Percentiles rank a stretch among this genome's conserved stretches.
Conservation (phyloP, 345 rosid genomes). For the Nasturtium officinale region DNA sequence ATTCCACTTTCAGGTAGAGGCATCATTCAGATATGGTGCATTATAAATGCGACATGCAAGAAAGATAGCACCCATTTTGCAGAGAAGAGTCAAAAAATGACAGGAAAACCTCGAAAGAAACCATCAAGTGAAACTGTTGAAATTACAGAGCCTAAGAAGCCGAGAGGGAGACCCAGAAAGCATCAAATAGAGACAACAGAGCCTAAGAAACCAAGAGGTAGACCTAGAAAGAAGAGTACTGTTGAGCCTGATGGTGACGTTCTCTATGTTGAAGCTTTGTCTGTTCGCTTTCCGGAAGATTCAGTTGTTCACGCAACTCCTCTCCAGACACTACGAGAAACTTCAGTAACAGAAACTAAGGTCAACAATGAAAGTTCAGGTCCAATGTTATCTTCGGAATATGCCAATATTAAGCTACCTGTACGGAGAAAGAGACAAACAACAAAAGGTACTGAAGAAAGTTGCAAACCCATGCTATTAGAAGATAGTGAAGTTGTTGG, state of each 20-base stretch:
- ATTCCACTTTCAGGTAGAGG: constrained; percentile 76
- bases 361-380: constrained; percentile 27
- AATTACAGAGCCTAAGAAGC: constrained; percentile 44
- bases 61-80: constrained; percentile 37
- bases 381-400: constrained; percentile 37
- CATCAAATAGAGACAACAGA: constrained; percentile 37
- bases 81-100: constrained; percentile 37
- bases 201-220: constrained; percentile 43
- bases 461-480: constrained; percentile 29
- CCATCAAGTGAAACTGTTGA: constrained; percentile 28
- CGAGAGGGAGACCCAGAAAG: constrained; percentile 62
- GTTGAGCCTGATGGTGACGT: constrained; percentile 39
- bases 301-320: constrained; percentile 47
- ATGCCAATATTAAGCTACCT: constrained; percentile 42
- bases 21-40: constrained; percentile 82
- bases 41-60: constrained; percentile 50
- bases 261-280: constrained; percentile 49
- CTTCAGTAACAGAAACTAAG: constrained; percentile 35
- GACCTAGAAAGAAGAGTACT: constrained; percentile 39
- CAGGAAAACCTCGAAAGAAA: constrained; percentile 25
- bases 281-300: constrained; percentile 55
- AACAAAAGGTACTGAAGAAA: constrained; percentile 39
- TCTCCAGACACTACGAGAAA: constrained; percentile 39
- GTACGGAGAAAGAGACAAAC: constrained; percentile 41
- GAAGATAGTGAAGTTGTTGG: constrained; percentile 40